Percentiles rank a stretch among this genome's conserved stretches.
These are phyloP conservation scores for Phytophthora agathidicida DNA, from an alignment of 352 stramenopile genomes.

Conservation along the genomic window DNA sequence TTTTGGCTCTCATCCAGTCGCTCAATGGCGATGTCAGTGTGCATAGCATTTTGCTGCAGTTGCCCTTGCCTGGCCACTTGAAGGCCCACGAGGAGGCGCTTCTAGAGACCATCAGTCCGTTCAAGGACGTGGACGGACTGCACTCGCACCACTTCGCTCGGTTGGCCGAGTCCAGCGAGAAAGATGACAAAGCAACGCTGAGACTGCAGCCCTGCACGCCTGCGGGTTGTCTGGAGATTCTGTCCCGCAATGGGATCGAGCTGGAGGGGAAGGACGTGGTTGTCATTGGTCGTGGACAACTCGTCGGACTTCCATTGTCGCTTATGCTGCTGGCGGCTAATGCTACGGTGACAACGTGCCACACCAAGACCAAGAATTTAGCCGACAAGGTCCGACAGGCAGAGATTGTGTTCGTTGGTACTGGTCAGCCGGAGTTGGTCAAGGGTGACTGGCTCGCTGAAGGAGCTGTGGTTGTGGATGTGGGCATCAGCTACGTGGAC, in stretches of 20 bases:
- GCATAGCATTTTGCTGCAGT: conserved; percentile 97
- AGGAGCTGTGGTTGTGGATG: conserved; percentile 97
- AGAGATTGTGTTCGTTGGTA: conserved; percentile 97
- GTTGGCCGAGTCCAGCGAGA: conserved; percentile 56
- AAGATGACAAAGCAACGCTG: conserved; percentile 30
- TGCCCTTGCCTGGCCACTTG: conserved; percentile 68
- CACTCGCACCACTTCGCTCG: conserved; percentile 97
- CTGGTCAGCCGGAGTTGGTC: conserved; percentile 94
- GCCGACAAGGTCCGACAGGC: conserved; percentile 71
- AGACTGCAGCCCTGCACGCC: conserved; percentile 92
- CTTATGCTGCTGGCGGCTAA: conserved; percentile 95
- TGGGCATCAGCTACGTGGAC: conserved; percentile 99
- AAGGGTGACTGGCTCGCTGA: conserved; percentile 97
- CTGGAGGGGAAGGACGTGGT: conserved; percentile 96
- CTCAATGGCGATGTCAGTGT: conserved; percentile 90
- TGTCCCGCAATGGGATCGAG: conserved; percentile 78
- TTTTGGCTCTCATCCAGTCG: conserved; percentile 67
- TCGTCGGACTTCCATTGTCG: conserved; percentile 97
- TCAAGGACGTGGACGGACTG: conserved; percentile 99
- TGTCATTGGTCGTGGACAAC: conserved; percentile 96
- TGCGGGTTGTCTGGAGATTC: conserved; percentile 78
- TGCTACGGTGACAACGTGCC: conserved; percentile 97
- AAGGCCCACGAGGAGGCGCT: conserved; percentile 87
- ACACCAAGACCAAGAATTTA: conserved; percentile 91
- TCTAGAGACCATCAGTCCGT: conserved; percentile 88